These are phyloP conservation scores for Teratosphaeriaceae sp. DNA, from an alignment of 2,329 filamentous ascomycete genomes.

Conservation along the genomic window DNA sequence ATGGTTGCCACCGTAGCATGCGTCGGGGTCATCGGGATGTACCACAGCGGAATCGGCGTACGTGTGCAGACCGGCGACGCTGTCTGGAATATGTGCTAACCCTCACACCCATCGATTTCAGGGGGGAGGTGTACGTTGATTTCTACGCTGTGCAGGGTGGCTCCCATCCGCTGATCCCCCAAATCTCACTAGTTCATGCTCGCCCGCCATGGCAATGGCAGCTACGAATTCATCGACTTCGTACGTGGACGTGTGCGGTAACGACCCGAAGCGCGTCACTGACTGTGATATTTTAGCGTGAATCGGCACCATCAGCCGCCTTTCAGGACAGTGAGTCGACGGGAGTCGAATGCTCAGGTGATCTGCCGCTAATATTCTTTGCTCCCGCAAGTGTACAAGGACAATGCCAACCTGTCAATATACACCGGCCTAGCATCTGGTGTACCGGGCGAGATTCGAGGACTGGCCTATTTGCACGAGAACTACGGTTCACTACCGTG, in stretches of 20 bases:
- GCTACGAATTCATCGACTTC: conserved; percentile 83
- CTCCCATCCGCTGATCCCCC: too few relatives aligned
- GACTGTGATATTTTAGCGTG: conserved; percentile 40
- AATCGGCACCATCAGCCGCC: conserved; percentile 76
- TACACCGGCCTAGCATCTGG: conserved; percentile 42
- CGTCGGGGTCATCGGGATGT: conserved; percentile 43
- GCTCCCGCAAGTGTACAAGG: too few relatives aligned
- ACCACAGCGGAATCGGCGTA: conserved; percentile 22
- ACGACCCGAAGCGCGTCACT: not conserved
- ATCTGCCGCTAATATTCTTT: too few relatives aligned
- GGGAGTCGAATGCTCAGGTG: too few relatives aligned
- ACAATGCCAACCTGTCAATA: conserved; percentile 60
- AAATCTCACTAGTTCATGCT: too few relatives aligned
- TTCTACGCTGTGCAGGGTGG: too few relatives aligned
- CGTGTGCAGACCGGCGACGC: too few relatives aligned
- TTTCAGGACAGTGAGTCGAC: conserved; percentile 74
- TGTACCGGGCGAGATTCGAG: conserved; percentile 69
- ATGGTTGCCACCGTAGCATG: conserved; percentile 43
- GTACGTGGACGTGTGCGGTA: too few relatives aligned
- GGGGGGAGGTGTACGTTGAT: too few relatives aligned
- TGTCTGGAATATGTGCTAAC: too few relatives aligned
- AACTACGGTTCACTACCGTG: conserved; percentile 55
- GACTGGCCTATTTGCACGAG: conserved; percentile 69
- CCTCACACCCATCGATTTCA: too few relatives aligned
- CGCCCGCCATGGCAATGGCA: conserved; percentile 61